Evolutionary conservation across 2,329 filamentous ascomycete species (phyloP).

Genomic region (Stemphylium beticola): DNA sequence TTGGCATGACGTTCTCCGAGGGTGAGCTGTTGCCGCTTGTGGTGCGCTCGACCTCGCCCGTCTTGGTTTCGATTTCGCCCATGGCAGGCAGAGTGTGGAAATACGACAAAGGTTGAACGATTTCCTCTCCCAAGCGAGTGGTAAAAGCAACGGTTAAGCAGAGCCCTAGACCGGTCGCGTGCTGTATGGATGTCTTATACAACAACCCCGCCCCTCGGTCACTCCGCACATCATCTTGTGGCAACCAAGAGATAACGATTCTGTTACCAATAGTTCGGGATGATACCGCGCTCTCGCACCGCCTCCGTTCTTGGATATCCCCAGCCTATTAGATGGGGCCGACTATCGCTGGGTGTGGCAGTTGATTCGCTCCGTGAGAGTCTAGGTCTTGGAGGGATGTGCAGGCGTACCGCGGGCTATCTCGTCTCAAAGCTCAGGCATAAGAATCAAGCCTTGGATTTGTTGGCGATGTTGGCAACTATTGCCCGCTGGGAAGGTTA

Average conservation of each 20-base stretch:
- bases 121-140: neutral
- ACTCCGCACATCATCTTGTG: constrained; percentile 17
- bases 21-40: constrained; percentile 15
- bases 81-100: constrained; percentile 10
- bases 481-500: constrained; percentile 26
- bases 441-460: constrained; percentile 17
- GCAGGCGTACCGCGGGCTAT: neutral
- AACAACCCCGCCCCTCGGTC: constrained; percentile 10
- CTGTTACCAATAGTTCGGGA: constrained; percentile 9
- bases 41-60: constrained; percentile 18
- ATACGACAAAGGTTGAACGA: neutral
- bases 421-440: neutral
- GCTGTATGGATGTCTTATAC: constrained; percentile 26
- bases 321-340: constrained; percentile 1
- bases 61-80: constrained; percentile 27
- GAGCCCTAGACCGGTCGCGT: neutral
- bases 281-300: neutral
- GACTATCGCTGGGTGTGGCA: neutral
- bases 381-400: neutral
- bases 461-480: constrained; percentile 29
- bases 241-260: constrained; percentile 28
- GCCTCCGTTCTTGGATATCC: neutral
- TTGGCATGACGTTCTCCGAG: constrained; percentile 14
- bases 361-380: constrained; percentile 1
- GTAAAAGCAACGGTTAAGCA: neutral